Evolutionary conservation across 352 stramenopile species (phyloP), one percentile per base, ranked within the genome.

Genomic region (Pythium insidiosum): DNA sequence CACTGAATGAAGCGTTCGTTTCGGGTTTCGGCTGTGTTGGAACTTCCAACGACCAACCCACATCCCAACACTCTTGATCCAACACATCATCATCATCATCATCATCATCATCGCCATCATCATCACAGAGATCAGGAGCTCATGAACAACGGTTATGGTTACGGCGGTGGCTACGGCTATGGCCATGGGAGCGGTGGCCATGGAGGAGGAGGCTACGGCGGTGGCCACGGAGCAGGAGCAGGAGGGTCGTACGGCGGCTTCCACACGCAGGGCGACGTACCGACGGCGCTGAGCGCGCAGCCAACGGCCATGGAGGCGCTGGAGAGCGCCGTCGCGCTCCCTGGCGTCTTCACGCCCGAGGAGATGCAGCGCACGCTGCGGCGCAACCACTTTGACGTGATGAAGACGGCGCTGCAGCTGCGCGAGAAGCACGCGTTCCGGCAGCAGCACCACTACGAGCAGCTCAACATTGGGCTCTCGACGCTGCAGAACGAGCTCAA

Each of bases 401-500:
- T 85, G 67, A 70, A 68, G 24, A 45, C 76, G 9, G 76, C 76
- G 33, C 51, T 84, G 51, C 76, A 87, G 50, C 61, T 89, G 25
- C 74, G 61, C 18, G 73, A 85, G 38, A 87, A 87, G 55, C 55
- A 84, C 50, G 51, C 59, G 33, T 79, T 69, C 45, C 66, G 75
- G 16, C 25, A 13, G 35, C 51, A 72, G 21, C 44, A 55, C 43
- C 62, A 72, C 42, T 84, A 73, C 52, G 54, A 73, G 42, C 49
- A 73, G 43, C 72, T 89, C 28, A 79, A 84, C 34, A 73, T 89
- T 29, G 73, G 66, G 1, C 53, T 84, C 21, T 36, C 37, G 2
- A 70, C 72, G n/a, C 28, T 89, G 1, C 73, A 87, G 43, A 53
- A 68, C 30, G 76, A 89, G 51, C 50, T 87, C 15, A 68, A 68